phyloP scores from a whole-genome alignment of 768 basidiomycete genomes.

The Mycena rebaudengoi region DNA sequence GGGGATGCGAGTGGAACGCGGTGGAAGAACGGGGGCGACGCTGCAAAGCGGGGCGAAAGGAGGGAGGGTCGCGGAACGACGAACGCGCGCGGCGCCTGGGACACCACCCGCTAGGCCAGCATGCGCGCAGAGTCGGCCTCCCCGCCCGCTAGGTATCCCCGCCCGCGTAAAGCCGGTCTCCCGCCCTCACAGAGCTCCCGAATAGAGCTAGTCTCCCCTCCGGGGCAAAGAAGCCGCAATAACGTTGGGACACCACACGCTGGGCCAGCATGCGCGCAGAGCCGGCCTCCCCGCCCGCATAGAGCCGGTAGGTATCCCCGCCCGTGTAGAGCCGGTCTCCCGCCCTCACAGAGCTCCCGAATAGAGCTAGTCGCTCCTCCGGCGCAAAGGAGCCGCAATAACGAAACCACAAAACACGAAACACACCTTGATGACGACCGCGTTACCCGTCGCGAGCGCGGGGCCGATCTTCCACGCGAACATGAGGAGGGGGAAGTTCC shows the following conservation, averaged over 20 bases:
- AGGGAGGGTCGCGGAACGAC: neutral
- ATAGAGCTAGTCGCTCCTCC: neutral
- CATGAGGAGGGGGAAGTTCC: constrained; percentile 48
- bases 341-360: too few relatives aligned
- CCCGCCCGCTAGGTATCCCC: too few relatives aligned
- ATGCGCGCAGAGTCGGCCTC: too few relatives aligned
- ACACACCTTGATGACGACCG: constrained; percentile 67
- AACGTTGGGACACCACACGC: neutral
- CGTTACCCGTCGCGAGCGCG: constrained; percentile 80
- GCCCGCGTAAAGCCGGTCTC: too few relatives aligned
- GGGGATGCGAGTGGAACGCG: neutral
- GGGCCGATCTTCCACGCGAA: constrained; percentile 76
- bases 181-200: too few relatives aligned
- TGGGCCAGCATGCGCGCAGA: too few relatives aligned
- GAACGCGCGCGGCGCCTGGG: too few relatives aligned
- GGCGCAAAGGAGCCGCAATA: neutral
- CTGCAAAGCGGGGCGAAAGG: neutral
- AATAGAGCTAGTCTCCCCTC: neutral
- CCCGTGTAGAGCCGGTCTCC: too few relatives aligned
- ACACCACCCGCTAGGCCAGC: too few relatives aligned
- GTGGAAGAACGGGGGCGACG: neutral
- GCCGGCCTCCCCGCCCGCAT: too few relatives aligned
- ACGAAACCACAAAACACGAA: neutral
- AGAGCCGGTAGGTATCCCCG: too few relatives aligned
- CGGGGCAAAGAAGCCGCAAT: neutral